Base-by-base conservation (phyloP, 306 rosid genomes). In the Trichosanthes truncata region DNA sequence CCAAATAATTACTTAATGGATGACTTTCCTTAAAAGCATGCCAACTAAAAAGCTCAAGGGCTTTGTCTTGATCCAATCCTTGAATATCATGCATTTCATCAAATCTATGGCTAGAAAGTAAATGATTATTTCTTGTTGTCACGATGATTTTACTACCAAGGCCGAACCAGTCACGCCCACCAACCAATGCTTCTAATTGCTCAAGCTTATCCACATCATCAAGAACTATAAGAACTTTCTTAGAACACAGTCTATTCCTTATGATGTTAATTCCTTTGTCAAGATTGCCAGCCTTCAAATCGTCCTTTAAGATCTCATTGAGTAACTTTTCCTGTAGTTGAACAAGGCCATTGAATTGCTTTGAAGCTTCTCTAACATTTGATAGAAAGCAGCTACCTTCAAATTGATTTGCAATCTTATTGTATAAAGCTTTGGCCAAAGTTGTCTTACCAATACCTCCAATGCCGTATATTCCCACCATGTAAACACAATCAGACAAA, bases 81-180 rank as follows among this genome's bases (percentile, higher is more conserved):
- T 5, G 4, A 3, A 9, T n/a, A 17, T 0, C 0, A 49, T 9
- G 20, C 1, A 55, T 20, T 18, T 10, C 1, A 49, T 49, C 7
- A 5, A 49, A 49, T 49, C 8, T n/a, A 49, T 15, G 55, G 55
- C n/a, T 14, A 49, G 55, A 49, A 15, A 49, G 20, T 2, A 49
- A 49, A 5, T 49, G 55, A 0, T 15, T 49, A 59, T 85, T 69
- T 53, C 83, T 80, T 0, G 84, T 83, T 36, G 87, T 88, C 45
- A 48, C 35, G 1, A 87, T 80, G 26, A 83, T 5, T 23, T 49
- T 78, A 80, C 82, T 83, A 14, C 82, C 87, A 0, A 7, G 0
- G 14, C 81, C 84, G 31, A 85, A 31, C 81, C 79, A 81, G 1
- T 67, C 26, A 40, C 3, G 35, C 0, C 11, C 66, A 53, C 83